phyloP scores from a whole-genome alignment of 78 protist genomes.

The Abeoforma whisleri region DNA sequence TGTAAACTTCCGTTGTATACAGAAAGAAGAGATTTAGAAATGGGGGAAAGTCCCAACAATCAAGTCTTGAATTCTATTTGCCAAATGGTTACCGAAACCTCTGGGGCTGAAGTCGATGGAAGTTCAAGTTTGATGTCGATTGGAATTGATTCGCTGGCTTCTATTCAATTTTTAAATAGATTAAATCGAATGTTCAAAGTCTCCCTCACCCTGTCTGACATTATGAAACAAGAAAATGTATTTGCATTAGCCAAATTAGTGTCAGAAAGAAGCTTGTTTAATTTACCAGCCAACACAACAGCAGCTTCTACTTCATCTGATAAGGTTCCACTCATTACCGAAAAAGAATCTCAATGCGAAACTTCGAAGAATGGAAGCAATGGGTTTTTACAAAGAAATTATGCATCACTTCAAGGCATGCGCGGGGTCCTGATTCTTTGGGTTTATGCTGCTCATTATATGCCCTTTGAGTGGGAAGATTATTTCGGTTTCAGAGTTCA shows the following conservation, averaged over 20 bases:
- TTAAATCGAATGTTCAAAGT: background rate
- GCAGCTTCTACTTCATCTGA: background rate
- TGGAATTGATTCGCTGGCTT: constrained; percentile 30
- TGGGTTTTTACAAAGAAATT: background rate
- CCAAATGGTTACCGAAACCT: background rate
- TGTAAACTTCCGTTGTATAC: no score
- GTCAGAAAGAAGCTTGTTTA: background rate
- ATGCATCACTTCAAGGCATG: background rate
- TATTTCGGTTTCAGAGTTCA: constrained; percentile 14
- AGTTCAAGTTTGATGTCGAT: background rate
- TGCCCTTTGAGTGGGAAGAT: background rate
- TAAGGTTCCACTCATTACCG: background rate
- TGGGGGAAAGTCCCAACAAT: background rate
- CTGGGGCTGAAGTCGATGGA: background rate
- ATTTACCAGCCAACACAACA: background rate
- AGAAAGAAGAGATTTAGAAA: no score
- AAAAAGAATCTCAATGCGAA: no score
- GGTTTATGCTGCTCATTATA: constrained; percentile 13
- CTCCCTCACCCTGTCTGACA: no score
- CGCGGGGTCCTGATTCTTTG: background rate
- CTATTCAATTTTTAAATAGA: background rate
- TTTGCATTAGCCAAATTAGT: background rate
- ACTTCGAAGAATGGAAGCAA: no score
- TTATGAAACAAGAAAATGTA: background rate
- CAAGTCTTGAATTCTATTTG: background rate